These are phyloP conservation scores for Sporobolomyces roseus DNA, from an alignment of 768 basidiomycete species.

Conservation along the genomic window DNA sequence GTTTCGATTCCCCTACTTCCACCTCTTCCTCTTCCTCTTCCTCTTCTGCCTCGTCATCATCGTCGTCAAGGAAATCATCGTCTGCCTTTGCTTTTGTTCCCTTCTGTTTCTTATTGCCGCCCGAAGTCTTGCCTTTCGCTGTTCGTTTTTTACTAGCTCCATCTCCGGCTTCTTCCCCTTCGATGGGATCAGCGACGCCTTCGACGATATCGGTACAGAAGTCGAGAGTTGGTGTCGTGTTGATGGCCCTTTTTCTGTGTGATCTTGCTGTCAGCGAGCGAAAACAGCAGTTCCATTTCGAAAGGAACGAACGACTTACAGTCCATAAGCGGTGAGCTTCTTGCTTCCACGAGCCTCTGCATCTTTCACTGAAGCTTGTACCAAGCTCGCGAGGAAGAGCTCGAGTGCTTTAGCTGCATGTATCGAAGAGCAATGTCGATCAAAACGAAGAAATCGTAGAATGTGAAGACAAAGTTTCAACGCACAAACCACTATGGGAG, in stretches of 20 bases:
- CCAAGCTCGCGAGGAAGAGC: slow-evolving; percentile 77
- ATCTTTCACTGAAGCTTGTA: slow-evolving; percentile 76
- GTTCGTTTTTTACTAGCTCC: slow-evolving; percentile 29
- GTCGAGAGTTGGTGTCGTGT: slow-evolving; percentile 80
- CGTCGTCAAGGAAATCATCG: slow-evolving; percentile 20
- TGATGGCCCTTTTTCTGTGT: slow-evolving; percentile 82
- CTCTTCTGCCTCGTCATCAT: neutral
- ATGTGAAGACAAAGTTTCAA: neutral
- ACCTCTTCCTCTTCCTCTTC: neutral
- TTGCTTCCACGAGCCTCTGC: slow-evolving; percentile 72
- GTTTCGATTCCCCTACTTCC: neutral
- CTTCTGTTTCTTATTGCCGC: slow-evolving; percentile 25
- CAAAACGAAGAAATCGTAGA: neutral
- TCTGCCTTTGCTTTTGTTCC: slow-evolving; percentile 34
- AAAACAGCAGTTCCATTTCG: neutral
- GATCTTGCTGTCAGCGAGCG: neutral
- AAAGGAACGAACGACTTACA: slow-evolving; percentile 58
- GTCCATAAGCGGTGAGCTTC: slow-evolving; percentile 86
- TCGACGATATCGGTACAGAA: slow-evolving; percentile 91
- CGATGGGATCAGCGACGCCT: slow-evolving; percentile 69
- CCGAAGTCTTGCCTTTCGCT: too few relatives aligned
- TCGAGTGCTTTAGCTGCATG: slow-evolving; percentile 84
- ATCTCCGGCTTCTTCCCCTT: slow-evolving; percentile 36
- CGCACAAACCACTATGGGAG: slow-evolving; percentile 93
- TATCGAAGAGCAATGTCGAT: slow-evolving; percentile 1